phyloP scores from a whole-genome alignment of 176 grass and related monocot species.

The Panicum miliaceum region DNA sequence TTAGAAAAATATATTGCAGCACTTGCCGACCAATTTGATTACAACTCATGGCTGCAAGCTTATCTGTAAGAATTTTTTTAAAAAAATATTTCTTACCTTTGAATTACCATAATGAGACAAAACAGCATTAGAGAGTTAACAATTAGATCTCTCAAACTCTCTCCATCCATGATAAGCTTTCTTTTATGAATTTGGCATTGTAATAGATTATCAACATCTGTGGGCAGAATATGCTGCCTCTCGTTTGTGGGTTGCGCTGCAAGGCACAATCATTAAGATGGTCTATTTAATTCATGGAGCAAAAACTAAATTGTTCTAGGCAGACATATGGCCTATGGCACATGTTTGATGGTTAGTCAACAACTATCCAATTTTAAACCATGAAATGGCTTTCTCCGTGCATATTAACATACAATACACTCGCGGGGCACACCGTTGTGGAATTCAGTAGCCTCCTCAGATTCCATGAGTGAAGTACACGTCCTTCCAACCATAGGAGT shows the following conservation, averaged over 20 bases:
- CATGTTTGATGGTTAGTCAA: constrained; percentile 16
- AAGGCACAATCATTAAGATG: not conserved
- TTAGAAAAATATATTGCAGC: not conserved
- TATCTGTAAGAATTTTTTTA: not conserved
- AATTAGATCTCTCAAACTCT: not conserved
- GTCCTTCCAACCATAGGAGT: constrained; percentile 19
- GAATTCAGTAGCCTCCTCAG: constrained; percentile 3
- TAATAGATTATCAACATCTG: not conserved
- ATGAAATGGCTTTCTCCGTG: constrained; percentile 16
- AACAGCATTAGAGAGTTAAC: not conserved
- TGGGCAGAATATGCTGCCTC: constrained; percentile 1
- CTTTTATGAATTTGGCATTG: constrained; percentile 1
- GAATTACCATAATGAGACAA: not conserved
- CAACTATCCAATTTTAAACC: not conserved
- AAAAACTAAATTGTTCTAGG: not conserved
- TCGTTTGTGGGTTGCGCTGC: not conserved
- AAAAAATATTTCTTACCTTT: not conserved
- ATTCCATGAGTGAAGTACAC: constrained; percentile 48
- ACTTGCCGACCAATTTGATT: not conserved
- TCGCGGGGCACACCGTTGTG: not conserved
- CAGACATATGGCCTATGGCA: not conserved
- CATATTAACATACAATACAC: not conserved
- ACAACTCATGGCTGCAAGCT: not conserved
- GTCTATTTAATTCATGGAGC: constrained; percentile 26
- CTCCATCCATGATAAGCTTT: not conserved